Evolutionary conservation across 257 asterid genomes (phyloP).

Genomic region (Solanum rostratum): DNA sequence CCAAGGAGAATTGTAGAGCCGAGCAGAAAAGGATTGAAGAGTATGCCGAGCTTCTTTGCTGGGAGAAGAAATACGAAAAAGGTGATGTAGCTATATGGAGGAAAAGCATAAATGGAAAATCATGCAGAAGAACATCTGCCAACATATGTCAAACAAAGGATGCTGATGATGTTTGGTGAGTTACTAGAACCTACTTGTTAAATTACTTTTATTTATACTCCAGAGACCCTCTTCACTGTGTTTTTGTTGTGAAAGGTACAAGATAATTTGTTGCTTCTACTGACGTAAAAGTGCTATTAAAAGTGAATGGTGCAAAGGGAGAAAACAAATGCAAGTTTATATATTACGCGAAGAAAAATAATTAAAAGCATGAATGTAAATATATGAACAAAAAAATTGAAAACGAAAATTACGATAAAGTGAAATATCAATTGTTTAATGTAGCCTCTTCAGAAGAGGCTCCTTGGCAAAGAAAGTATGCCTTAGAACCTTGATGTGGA

Average conservation of each 20-base stretch:
- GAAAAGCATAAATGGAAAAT: slow-evolving; percentile 45
- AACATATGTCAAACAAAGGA: slow-evolving; percentile 44
- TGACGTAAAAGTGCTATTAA: neutral
- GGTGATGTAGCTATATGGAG: slow-evolving; percentile 78
- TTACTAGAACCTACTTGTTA: neutral
- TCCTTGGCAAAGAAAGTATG: neutral
- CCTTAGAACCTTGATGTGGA: neutral
- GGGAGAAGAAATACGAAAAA: slow-evolving; percentile 95
- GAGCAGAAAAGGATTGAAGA: slow-evolving; percentile 74
- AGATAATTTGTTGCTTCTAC: neutral
- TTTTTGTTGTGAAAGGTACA: neutral
- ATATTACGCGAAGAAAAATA: neutral
- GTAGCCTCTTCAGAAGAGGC: neutral
- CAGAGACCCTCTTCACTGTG: neutral
- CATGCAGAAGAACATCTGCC: slow-evolving; percentile 50
- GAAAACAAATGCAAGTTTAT: neutral
- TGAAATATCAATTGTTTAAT: neutral
- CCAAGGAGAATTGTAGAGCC: slow-evolving; percentile 65
- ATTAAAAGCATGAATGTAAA: neutral
- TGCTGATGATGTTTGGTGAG: slow-evolving; percentile 74
- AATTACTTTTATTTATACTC: neutral
- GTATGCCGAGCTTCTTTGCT: slow-evolving; percentile 81
- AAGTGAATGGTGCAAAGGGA: neutral
- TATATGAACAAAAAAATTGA: neutral
- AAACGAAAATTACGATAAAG: too few relatives aligned